A percentile compares a stretch with the other conserved stretches of the same genome.
Conservation (phyloP, 208 protist species). For the Eutreptiella sp. region DNA sequence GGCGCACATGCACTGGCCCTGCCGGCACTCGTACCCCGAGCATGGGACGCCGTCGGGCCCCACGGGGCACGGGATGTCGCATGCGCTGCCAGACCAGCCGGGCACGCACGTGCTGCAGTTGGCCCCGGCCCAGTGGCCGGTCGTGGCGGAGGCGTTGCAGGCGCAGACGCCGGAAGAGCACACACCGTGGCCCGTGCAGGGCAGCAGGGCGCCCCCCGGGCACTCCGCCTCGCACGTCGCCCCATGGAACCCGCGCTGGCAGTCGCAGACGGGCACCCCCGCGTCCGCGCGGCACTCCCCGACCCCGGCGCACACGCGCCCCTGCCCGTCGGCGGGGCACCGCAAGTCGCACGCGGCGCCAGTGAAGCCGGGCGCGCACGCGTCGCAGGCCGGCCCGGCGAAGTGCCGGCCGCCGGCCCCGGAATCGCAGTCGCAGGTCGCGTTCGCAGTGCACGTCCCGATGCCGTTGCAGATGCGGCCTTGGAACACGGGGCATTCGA, state of each 20-base stretch:
- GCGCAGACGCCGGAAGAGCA: not conserved
- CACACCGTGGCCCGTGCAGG: not conserved
- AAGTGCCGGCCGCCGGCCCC: too few species aligned
- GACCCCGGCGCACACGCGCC: not conserved
- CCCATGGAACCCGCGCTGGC: constrained; percentile 22
- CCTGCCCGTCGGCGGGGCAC: not conserved
- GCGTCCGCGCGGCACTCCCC: not conserved
- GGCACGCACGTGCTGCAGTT: not conserved
- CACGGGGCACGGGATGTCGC: constrained; percentile 21
- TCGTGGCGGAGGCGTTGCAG: not conserved
- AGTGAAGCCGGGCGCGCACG: not conserved
- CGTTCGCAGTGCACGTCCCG: constrained; percentile 15
- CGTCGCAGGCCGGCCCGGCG: not conserved
- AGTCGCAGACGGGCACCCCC: not conserved
- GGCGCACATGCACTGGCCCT: too few species aligned
- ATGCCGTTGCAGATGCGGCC: not conserved
- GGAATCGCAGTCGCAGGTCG: not conserved
- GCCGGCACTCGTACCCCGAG: too few species aligned
- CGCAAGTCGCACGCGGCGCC: not conserved
- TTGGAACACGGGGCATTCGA: not conserved
- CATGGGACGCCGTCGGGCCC: too few species aligned
- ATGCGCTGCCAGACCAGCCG: constrained; percentile 13
- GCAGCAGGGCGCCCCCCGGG: not conserved
- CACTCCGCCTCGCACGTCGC: constrained; percentile 4
- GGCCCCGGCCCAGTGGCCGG: not conserved